These are phyloP conservation scores for Tetrapisispora phaffii DNA, from an alignment of 805 yeast genomes.

Conservation along the genomic window DNA sequence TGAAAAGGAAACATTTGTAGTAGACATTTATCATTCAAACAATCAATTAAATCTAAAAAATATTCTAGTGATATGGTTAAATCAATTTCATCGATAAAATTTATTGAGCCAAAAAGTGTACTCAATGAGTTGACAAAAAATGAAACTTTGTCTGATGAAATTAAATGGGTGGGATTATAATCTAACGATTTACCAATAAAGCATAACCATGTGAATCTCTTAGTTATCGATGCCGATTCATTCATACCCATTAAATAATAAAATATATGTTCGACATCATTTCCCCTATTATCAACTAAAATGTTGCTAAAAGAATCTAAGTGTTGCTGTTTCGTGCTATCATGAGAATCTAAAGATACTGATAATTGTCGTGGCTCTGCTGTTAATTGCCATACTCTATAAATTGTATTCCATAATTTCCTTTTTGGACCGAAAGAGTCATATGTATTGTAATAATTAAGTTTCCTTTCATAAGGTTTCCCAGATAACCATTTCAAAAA, in stretches of 20 bases:
- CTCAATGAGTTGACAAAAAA: background rate
- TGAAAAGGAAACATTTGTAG: background rate
- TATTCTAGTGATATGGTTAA: background rate
- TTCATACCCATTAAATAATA: background rate
- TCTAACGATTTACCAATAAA: background rate
- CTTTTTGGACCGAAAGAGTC: background rate
- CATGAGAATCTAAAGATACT: no score
- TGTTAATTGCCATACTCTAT: background rate
- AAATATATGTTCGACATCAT: background rate
- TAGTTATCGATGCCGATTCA: background rate
- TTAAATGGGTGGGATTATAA: no score
- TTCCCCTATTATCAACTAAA: background rate
- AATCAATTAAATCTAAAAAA: background rate
- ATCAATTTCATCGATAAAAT: background rate
- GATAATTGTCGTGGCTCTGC: background rate
- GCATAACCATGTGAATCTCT: background rate
- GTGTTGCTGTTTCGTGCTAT: no score
- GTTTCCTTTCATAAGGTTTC: background rate
- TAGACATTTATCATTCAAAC: background rate
- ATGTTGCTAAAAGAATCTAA: no score
- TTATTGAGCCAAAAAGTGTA: background rate
- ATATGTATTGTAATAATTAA: background rate
- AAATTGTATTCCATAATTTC: background rate
- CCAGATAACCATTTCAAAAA: slow-evolving; percentile 40
- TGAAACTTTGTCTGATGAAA: background rate